These are phyloP conservation scores for Coprinopsis sp. DNA, from an alignment of 768 basidiomycete genomes.

Conservation along the genomic window DNA sequence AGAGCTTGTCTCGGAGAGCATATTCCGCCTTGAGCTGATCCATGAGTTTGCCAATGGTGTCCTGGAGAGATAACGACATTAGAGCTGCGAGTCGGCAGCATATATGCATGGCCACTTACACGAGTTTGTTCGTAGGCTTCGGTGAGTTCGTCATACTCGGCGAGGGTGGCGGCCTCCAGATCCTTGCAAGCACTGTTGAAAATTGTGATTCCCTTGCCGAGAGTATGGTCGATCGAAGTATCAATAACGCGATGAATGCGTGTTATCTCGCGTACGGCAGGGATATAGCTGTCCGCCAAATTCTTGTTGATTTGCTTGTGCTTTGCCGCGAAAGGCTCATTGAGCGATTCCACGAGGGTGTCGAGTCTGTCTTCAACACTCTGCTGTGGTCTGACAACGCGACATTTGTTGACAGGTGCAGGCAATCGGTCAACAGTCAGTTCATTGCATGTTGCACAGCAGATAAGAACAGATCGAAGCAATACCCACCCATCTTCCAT, in stretches of 20 bases:
- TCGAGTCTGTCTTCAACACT: constrained; percentile 28
- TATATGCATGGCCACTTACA: constrained; percentile 28
- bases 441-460: constrained; percentile 9
- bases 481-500: constrained; percentile 37
- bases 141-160: constrained; percentile 40
- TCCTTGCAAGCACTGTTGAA: constrained; percentile 55
- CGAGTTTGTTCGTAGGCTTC: constrained; percentile 36
- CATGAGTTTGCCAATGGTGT: constrained; percentile 36
- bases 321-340: constrained; percentile 35
- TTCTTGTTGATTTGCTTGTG: constrained; percentile 34
- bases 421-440: background rate
- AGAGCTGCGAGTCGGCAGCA: constrained; percentile 15
- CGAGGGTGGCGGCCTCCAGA: constrained; percentile 41
- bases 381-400: constrained; percentile 19
- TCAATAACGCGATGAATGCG: constrained; percentile 33
- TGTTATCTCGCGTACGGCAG: constrained; percentile 45
- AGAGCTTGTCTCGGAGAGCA: constrained; percentile 44
- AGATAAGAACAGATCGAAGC: constrained; percentile 11
- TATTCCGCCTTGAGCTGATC: constrained; percentile 46
- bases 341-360: constrained; percentile 36
- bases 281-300: constrained; percentile 40
- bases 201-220: constrained; percentile 39
- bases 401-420: background rate
- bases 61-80: constrained; percentile 26
- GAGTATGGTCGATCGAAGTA: constrained; percentile 33